Percentiles rank a stretch among this genome's conserved stretches.
Evolutionary conservation across 1,284 basidiomycete genomes (phyloP).

Genomic region (Rhodotorula glutinis): DNA sequence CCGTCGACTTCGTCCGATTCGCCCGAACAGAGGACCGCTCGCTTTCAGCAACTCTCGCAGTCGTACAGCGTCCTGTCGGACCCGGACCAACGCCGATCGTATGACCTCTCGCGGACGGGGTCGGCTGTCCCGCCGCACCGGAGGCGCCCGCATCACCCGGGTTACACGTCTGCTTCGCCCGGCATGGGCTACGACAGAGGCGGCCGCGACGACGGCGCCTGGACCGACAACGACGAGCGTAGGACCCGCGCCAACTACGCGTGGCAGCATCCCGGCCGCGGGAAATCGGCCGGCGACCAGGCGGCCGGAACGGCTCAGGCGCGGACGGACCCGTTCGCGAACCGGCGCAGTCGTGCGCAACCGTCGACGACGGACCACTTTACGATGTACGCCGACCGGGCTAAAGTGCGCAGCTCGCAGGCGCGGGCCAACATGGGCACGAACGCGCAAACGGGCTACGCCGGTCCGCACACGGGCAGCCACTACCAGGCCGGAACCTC

Average conservation of each 20-base stretch:
- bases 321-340: constrained; percentile 28
- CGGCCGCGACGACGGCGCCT: background rate
- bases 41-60: constrained; percentile 35
- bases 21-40: constrained; percentile 27
- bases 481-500: constrained; percentile 26
- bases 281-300: background rate
- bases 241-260: constrained; percentile 37
- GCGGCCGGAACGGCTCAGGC: constrained; percentile 3
- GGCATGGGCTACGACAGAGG: constrained; percentile 20
- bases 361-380: constrained; percentile 28
- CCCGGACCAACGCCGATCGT: constrained; percentile 19
- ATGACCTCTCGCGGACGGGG: constrained; percentile 22
- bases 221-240: constrained; percentile 33
- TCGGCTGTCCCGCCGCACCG: constrained; percentile 7
- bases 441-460: constrained; percentile 2
- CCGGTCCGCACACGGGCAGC: constrained; percentile 1
- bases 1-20: constrained; percentile 34
- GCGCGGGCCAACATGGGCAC: constrained; percentile 1
- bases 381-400: constrained; percentile 21
- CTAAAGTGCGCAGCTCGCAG: background rate
- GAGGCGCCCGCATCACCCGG: constrained; percentile 12
- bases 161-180: constrained; percentile 19
- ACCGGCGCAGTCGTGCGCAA: background rate
- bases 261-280: constrained; percentile 29
- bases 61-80: constrained; percentile 37